phyloP scores from a whole-genome alignment of 306 rosid genomes.

The Gynostemma pentaphyllum region DNA sequence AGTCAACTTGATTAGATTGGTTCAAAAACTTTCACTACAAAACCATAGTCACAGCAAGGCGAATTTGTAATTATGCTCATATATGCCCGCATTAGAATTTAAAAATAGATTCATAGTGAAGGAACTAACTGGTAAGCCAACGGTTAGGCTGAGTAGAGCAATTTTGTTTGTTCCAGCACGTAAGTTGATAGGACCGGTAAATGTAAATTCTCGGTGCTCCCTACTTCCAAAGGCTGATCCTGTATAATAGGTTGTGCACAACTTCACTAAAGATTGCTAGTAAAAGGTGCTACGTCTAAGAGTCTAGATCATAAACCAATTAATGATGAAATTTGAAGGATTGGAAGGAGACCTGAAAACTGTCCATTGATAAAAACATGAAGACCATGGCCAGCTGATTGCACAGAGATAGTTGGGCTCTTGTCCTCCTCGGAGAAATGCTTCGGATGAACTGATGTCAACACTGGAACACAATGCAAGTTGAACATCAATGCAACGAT shows the following conservation, averaged over 20 bases:
- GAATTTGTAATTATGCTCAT: not conserved
- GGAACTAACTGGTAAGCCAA: conserved; percentile 73
- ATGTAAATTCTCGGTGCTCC: conserved; percentile 57
- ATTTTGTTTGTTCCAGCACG: conserved; percentile 65
- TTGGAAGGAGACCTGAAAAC: conserved; percentile 39
- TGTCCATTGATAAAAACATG: conserved; percentile 85
- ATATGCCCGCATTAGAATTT: not conserved
- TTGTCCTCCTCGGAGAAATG: conserved; percentile 54
- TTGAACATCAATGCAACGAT: not conserved
- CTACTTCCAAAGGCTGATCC: conserved; percentile 80
- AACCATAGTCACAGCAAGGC: not conserved
- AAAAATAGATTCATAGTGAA: conserved; percentile 10
- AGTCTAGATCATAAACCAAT: not conserved
- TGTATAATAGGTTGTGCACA: conserved; percentile 17
- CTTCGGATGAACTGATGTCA: conserved; percentile 60
- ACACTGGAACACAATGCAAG: conserved; percentile 37
- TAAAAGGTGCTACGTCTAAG: not conserved
- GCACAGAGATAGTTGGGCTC: conserved; percentile 56
- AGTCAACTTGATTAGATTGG: not conserved
- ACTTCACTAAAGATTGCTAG: conserved; percentile 7
- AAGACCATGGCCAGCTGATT: conserved; percentile 76
- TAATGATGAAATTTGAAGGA: not conserved
- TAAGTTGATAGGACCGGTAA: conserved; percentile 49
- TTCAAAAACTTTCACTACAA: not conserved
- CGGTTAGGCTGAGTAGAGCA: conserved; percentile 80